Percentiles rank a stretch among this genome's conserved stretches.
Conservation (phyloP, 768 basidiomycete genomes). For the Tulasnella sp. region DNA sequence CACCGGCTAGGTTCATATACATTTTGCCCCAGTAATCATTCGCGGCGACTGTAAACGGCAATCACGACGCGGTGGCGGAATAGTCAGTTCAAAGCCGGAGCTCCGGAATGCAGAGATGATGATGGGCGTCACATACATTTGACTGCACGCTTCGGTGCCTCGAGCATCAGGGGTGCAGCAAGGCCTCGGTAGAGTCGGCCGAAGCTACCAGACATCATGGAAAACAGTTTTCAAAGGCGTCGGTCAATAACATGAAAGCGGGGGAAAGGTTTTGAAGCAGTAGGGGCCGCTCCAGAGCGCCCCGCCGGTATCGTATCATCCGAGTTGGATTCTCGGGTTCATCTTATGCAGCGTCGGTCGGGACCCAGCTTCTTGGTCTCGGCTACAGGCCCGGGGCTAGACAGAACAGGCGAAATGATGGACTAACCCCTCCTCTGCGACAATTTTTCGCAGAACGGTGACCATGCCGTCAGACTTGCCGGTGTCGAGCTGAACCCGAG, state of each 20-base stretch:
- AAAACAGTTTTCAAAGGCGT: background rate
- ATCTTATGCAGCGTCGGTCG: background rate
- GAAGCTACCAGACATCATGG: constrained; percentile 42
- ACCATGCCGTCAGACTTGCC: constrained; percentile 78
- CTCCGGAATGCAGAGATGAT: constrained; percentile 50
- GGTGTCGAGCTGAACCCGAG: constrained; percentile 94
- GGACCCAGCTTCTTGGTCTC: background rate
- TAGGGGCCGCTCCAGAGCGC: background rate
- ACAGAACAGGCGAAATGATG: constrained; percentile 30
- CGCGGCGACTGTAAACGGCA: constrained; percentile 51
- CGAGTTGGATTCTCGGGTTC: background rate
- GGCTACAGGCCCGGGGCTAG: constrained; percentile 2
- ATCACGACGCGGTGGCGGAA: constrained; percentile 20
- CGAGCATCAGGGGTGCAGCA: constrained; percentile 89
- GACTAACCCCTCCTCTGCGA: constrained; percentile 83
- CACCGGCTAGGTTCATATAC: constrained; percentile 57
- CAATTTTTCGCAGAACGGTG: constrained; percentile 75
- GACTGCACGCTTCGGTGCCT: constrained; percentile 96
- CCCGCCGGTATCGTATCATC: background rate
- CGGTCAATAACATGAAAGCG: background rate
- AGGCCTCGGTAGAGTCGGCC: constrained; percentile 91
- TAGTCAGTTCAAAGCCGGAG: background rate
- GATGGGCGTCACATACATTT: constrained; percentile 46
- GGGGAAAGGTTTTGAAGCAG: background rate
- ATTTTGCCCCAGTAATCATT: constrained; percentile 97